These are phyloP conservation scores for Paradendryphiella salina DNA, from an alignment of 2,329 filamentous ascomycete genomes.

Conservation along the genomic window DNA sequence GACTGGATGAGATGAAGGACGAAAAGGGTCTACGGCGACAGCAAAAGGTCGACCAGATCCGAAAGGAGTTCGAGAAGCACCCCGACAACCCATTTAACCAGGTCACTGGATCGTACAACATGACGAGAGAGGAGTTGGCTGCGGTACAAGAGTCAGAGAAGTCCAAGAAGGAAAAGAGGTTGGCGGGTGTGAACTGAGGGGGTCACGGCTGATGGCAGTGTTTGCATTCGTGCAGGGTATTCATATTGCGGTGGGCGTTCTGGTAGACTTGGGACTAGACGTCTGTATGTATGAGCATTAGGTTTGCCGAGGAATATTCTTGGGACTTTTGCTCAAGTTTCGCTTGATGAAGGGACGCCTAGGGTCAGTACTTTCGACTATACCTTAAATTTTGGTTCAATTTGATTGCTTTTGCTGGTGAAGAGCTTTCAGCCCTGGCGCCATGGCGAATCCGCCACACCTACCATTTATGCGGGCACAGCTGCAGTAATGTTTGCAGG, in stretches of 20 bases:
- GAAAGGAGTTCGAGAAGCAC: constrained; percentile 93
- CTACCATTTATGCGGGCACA: background rate
- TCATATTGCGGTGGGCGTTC: constrained; percentile 12
- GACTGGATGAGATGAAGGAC: constrained; percentile 80
- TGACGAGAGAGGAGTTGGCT: constrained; percentile 74
- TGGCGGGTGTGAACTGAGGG: constrained; percentile 48
- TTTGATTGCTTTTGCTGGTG: constrained; percentile 7
- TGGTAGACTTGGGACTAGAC: constrained; percentile 20
- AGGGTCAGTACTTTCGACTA: background rate
- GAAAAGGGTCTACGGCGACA: constrained; percentile 81
- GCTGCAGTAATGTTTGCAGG: no score
- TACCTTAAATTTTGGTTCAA: background rate
- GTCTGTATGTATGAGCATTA: background rate
- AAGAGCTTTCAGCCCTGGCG: constrained; percentile 3
- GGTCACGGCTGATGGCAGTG: background rate
- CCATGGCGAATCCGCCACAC: background rate
- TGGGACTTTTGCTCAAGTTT: background rate
- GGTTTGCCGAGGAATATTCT: constrained; percentile 4
- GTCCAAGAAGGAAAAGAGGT: constrained; percentile 71
- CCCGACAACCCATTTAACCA: constrained; percentile 97
- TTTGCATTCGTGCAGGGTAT: constrained; percentile 9
- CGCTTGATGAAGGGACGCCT: background rate
- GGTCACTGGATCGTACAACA: constrained; percentile 73
- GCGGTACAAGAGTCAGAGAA: constrained; percentile 68
- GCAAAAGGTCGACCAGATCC: constrained; percentile 80